A percentile compares a stretch with the other conserved stretches of the same genome.
Conservation (phyloP, 352 stramenopile genomes). For the Pythium chondricola region DNA sequence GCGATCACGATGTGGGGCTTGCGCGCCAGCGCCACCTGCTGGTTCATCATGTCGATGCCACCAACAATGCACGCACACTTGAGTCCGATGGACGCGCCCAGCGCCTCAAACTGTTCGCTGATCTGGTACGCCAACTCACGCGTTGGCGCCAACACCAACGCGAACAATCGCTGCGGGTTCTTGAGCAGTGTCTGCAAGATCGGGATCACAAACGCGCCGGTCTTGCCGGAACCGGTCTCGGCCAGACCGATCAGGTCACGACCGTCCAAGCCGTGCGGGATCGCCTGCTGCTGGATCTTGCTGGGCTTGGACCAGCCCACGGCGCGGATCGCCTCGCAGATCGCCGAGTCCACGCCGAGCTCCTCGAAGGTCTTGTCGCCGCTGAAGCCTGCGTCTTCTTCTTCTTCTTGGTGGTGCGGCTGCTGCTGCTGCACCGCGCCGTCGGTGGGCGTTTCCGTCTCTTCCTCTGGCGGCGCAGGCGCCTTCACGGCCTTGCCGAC, state of each 20-base stretch:
- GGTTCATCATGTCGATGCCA: conserved; percentile 96
- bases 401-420: too few species aligned
- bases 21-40: conserved; percentile 95
- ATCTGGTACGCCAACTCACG: conserved; percentile 96
- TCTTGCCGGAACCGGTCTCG: conserved; percentile 95
- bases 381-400: conserved; percentile 45
- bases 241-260: conserved; percentile 97
- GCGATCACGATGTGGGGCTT: conserved; percentile 96
- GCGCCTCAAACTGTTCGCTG: conserved; percentile 90
- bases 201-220: conserved; percentile 92
- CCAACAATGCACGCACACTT: conserved; percentile 91
- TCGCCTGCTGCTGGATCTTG: conserved; percentile 93
- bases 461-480: too few species aligned
- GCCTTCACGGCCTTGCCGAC: neutral
- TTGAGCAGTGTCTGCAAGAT: conserved; percentile 91
- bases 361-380: conserved; percentile 82
- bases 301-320: conserved; percentile 93
- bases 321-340: conserved; percentile 89
- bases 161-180: conserved; percentile 87
- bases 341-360: conserved; percentile 85
- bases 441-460: conserved; percentile 13
- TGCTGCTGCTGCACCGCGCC: neutral
- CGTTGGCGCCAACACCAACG: conserved; percentile 90
- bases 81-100: conserved; percentile 89
- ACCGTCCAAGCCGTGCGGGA: conserved; percentile 90